Conservation (phyloP, 495 filamentous ascomycete genomes). For the Podospora bellae-mahoneyi region DNA sequence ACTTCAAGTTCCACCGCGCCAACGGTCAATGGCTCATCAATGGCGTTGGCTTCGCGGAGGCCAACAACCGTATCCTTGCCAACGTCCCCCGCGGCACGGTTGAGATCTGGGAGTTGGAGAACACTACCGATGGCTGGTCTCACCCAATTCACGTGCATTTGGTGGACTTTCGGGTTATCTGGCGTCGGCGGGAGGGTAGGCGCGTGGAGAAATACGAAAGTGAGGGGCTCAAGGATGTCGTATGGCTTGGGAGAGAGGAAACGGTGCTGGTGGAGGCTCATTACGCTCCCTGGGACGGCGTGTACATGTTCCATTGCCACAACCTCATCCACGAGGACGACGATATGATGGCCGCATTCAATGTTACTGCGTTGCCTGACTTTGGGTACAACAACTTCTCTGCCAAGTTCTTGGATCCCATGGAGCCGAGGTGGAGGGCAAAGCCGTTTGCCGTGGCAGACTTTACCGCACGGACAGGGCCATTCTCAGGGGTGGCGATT, state of each 20-base stretch:
- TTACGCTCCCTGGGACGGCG: conserved; percentile 49
- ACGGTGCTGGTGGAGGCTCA: conserved; percentile 45
- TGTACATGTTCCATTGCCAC: conserved; percentile 55
- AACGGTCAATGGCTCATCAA: conserved; percentile 46
- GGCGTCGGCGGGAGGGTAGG: conserved; percentile 34
- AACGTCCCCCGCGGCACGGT: conserved; percentile 40
- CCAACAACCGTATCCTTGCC: conserved; percentile 46
- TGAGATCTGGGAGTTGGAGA: conserved; percentile 50
- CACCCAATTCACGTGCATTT: conserved; percentile 57
- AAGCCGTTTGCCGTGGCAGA: conserved; percentile 8
- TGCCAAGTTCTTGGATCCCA: conserved; percentile 28
- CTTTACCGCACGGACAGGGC: not conserved
- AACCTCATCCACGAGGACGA: conserved; percentile 56
- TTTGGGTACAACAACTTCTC: conserved; percentile 42
- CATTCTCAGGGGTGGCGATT: conserved; percentile 15
- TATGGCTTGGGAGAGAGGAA: conserved; percentile 44
- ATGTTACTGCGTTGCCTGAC: conserved; percentile 41
- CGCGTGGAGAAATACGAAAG: conserved; percentile 45
- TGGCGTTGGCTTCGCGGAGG: conserved; percentile 46
- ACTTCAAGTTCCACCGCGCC: conserved; percentile 43
- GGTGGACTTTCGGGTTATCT: conserved; percentile 52
- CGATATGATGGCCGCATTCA: conserved; percentile 59
- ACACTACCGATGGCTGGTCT: conserved; percentile 41
- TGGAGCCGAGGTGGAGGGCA: conserved; percentile 22
- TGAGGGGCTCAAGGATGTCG: conserved; percentile 49